Conservation (phyloP, 2,329 filamentous ascomycete genomes). For the Coniochaeta sp. region DNA sequence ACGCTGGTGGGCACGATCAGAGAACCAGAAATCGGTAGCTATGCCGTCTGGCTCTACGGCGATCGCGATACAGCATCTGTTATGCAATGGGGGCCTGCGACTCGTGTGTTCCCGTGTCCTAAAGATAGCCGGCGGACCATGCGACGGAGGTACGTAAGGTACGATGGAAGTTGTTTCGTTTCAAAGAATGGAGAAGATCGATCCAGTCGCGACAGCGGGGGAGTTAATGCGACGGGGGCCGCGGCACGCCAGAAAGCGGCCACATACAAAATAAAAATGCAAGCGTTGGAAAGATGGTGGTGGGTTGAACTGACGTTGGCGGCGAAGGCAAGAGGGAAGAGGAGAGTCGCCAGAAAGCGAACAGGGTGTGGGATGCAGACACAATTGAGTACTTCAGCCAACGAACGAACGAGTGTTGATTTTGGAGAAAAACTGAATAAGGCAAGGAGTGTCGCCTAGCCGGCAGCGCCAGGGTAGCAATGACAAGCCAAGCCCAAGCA, state of each 20-base stretch:
- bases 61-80: constrained; percentile 3
- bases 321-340: not conserved
- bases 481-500: not conserved
- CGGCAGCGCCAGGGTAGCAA: not conserved
- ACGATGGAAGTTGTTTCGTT: not conserved
- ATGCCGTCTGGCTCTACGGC: constrained; percentile 3
- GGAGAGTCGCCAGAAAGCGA: not conserved
- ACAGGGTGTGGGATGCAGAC: not conserved
- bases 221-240: not conserved
- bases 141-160: not conserved
- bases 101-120: not conserved
- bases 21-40: constrained; percentile 3
- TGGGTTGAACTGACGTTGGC: not conserved
- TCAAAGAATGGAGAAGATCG: not conserved
- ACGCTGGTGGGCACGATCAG: not conserved
- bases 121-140: constrained; percentile 3
- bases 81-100: constrained; percentile 3
- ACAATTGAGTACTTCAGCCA: not conserved
- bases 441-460: not conserved
- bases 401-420: not conserved
- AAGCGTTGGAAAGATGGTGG: not conserved
- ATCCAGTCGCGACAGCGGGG: not conserved
- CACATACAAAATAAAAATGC: not conserved
- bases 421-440: not conserved
- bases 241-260: not conserved